Base-by-base conservation (phyloP, 768 basidiomycete genomes). In the Exsudoporus frostii region DNA sequence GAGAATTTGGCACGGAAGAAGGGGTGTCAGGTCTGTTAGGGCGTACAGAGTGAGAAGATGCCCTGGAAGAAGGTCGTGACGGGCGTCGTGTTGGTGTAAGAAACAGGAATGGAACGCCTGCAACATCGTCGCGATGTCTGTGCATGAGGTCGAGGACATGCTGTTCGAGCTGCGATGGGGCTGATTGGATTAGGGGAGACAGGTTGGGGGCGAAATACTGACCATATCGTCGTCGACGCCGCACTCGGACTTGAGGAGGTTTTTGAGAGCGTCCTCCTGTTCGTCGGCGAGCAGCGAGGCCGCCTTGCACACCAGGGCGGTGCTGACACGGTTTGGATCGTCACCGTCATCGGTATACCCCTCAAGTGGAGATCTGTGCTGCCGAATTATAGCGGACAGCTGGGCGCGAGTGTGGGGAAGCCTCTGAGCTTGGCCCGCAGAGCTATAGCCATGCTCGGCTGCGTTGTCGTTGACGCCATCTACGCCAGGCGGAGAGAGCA, bases 121-220 rank as follows among this genome's bases (percentile, higher is more conserved):
- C 83, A 37, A 87, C 74, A 74, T 91, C 86, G 78, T 96, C 93
- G 56, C 84, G 79, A 69, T 94, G 90, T 72, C 90, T 88, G 73
- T 98, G 95, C 95, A 98, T 97, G 56, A 97, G 80, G 65, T 96
- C 92, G 19, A 98, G 76, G 53, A 94, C 90, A 66, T 86, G 83
- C 62, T 94, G 89, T 65, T 97, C 94, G 56, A 92, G 75, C 88
- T 91, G 61, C 6, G 46, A 54, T 54, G 61, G 54, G 55, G 40
- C 48, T 41, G 50, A 48, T 55, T 56, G 49, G 56, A 64, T 68
- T 59, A 55, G 25, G 11, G 17, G 27, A 19, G 53, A 56, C 60
- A 47, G 49, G 39, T 50, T 45, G 55, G 41, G 43, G 45, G 34
- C 27, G 30, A 44, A 46, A 15, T 43, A 61, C 87, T 63, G 50